Evolutionary conservation across 495 filamentous ascomycete species (phyloP).

Genomic region (Penicillium manginii): DNA sequence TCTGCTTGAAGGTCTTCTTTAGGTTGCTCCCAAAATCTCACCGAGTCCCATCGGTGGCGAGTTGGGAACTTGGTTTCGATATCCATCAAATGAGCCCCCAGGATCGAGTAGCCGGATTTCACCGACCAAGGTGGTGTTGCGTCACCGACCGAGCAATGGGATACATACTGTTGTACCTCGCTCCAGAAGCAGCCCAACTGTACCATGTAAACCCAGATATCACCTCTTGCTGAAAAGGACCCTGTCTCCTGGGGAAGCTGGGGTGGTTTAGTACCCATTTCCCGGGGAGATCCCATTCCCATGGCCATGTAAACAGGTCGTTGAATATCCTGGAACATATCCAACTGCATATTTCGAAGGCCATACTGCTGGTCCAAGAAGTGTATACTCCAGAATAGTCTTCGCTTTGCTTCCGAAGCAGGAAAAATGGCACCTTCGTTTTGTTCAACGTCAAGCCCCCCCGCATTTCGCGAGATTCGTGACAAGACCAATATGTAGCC

Average conservation of each 20-base stretch:
- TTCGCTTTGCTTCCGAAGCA: slow-evolving; percentile 35
- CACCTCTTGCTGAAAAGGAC: slow-evolving; percentile 32
- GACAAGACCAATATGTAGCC: slow-evolving; percentile 27
- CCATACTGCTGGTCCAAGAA: slow-evolving; percentile 44
- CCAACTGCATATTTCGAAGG: slow-evolving; percentile 38
- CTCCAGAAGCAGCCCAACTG: slow-evolving; percentile 46
- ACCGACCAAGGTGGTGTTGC: slow-evolving; percentile 46
- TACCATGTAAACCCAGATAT: slow-evolving; percentile 45
- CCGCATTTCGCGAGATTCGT: slow-evolving; percentile 40
- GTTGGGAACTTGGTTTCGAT: slow-evolving; percentile 46
- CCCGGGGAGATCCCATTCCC: slow-evolving; percentile 17
- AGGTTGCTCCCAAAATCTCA: slow-evolving; percentile 44
- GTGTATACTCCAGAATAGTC: slow-evolving; percentile 50
- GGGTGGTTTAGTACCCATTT: slow-evolving; percentile 26
- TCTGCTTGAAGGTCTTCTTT: slow-evolving; percentile 38
- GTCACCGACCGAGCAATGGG: slow-evolving; percentile 40
- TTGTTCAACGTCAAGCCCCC: slow-evolving; percentile 40
- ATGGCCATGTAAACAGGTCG: slow-evolving; percentile 30
- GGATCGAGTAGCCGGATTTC: slow-evolving; percentile 45
- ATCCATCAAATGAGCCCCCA: slow-evolving; percentile 45
- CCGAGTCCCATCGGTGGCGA: slow-evolving; percentile 45
- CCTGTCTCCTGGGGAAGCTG: slow-evolving; percentile 33
- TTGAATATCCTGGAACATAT: slow-evolving; percentile 36
- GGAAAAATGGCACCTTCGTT: slow-evolving; percentile 29
- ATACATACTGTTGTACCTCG: slow-evolving; percentile 42